These are phyloP conservation scores for Mortierella sp. DNA, from an alignment of 371 early-diverging fungal genomes.

Conservation along the genomic window DNA sequence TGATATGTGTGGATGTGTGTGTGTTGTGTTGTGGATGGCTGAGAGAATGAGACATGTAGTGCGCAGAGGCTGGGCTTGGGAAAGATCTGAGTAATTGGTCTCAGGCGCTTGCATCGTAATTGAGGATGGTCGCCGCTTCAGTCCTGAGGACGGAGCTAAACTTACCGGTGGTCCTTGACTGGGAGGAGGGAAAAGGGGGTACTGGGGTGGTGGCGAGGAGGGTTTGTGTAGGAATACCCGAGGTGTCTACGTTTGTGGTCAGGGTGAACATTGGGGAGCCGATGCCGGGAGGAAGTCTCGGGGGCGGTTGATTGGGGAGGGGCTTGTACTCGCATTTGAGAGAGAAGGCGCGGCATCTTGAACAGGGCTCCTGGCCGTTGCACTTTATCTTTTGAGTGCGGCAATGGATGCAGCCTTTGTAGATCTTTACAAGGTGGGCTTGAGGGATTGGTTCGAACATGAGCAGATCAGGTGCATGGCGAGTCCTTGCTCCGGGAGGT, in stretches of 20 bases:
- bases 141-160: no score
- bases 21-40: no score
- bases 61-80: no score
- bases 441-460: conserved; percentile 55
- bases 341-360: conserved; percentile 41
- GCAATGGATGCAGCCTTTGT: conserved; percentile 53
- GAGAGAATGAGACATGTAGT: no score
- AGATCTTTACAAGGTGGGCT: conserved; percentile 49
- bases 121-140: no score
- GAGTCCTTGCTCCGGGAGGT: conserved; percentile 26
- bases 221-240: not conserved
- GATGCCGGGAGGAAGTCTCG: conserved; percentile 40
- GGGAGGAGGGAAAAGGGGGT: conserved; percentile 1
- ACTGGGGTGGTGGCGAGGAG: conserved; percentile 1
- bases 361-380: conserved; percentile 50
- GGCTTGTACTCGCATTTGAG: conserved; percentile 51
- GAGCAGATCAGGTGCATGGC: conserved; percentile 46
- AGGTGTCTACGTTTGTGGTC: not conserved
- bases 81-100: no score
- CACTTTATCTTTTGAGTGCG: conserved; percentile 55
- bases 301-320: conserved; percentile 49
- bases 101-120: not conserved
- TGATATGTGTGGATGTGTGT: no score
- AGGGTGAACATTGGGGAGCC: conserved; percentile 1
- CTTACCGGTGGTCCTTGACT: conserved; percentile 13